Conservation (phyloP, 129 eudicot genomes). For the Ambrosia artemisiifolia region DNA sequence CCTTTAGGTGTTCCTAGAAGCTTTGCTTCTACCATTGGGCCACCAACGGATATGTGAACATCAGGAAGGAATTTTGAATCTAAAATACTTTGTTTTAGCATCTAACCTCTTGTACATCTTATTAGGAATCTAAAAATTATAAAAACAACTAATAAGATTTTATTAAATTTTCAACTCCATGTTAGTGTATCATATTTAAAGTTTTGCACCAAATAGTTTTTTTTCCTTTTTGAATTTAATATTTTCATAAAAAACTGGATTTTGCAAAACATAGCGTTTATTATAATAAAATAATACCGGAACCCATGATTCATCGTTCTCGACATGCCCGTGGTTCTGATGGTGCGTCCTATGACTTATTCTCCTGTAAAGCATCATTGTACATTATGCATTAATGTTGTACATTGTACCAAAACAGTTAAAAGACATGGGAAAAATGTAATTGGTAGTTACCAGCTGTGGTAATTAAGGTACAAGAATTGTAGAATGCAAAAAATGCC, state of each 20-base stretch:
- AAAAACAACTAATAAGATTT: neutral
- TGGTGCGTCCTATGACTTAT: constrained; percentile 89
- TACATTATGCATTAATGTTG: constrained; percentile 1
- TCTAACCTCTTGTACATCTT: constrained; percentile 55
- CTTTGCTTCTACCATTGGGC: too few relatives aligned
- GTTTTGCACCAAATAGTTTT: neutral
- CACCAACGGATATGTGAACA: too few relatives aligned
- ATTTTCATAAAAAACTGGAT: neutral
- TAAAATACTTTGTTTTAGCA: constrained; percentile 44
- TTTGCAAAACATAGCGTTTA: neutral
- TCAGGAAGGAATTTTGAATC: constrained; percentile 76
- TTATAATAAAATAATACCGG: constrained; percentile 73
- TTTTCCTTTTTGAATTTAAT: too few relatives aligned
- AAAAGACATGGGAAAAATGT: constrained; percentile 4
- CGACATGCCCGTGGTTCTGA: constrained; percentile 80
- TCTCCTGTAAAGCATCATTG: constrained; percentile 64
- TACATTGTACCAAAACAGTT: neutral
- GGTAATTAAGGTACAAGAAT: constrained; percentile 86
- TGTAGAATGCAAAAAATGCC: constrained; percentile 70
- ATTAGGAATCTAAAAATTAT: constrained; percentile 48
- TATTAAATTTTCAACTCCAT: neutral
- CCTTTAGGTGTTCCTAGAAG: too few relatives aligned
- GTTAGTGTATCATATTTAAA: neutral
- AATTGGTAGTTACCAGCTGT: constrained; percentile 54
- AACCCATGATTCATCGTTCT: constrained; percentile 85